Evolutionary conservation across 345 rosid genomes (phyloP), one percentile per base, ranked within the genome.

Genomic region (Syzygium jambos): DNA sequence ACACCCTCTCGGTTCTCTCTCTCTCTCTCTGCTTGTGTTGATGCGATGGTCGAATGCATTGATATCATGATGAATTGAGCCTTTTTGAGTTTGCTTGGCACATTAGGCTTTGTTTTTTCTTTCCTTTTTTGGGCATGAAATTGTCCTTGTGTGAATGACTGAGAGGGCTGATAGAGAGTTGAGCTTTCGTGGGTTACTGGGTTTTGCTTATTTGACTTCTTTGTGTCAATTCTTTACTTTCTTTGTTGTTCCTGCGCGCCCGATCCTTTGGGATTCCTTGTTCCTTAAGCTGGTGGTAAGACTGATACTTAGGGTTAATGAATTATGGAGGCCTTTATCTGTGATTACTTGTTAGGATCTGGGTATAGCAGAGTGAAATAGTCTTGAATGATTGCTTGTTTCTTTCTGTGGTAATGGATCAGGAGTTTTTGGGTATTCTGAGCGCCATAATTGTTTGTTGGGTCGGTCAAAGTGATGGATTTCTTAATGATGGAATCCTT

Each of bases 1-100:
- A 92, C 95, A 94, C 85, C 96, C 99, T 52, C 95, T 96, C 15
- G 97, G 99, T 96, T 51, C 86, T 30, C 80, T 86, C 85, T 46
- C 65, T 87, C 86, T 86, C 87, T 90, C 89, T 86, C 49, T 51
- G 78, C 78, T 34, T 68, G 78, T 68, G 78, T 4, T 55, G 59
- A 55, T 55, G 22, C 59, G 23, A 55, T 21, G 8, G 25, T 21
- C 27, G 27, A 73, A 73, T 38, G 82, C 49, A 21, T 21, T 84
- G 78, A 43, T 77, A 17, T 65, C 11, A 9, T 2, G 15, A 65
- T 13, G 19, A 55, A 52, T 43, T 55, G 61, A 22, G 52, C n/a
- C 21, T 88, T 57, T 19, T 57, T 78, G 56, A 49, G 29, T 65
- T 53, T 52, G 73, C 27, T 86, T 51, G 21, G n/a, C 54, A 43